Evolutionary conservation across 2,329 filamentous ascomycete genomes (phyloP).

Genomic region (Stagonosporopsis tanaceti): DNA sequence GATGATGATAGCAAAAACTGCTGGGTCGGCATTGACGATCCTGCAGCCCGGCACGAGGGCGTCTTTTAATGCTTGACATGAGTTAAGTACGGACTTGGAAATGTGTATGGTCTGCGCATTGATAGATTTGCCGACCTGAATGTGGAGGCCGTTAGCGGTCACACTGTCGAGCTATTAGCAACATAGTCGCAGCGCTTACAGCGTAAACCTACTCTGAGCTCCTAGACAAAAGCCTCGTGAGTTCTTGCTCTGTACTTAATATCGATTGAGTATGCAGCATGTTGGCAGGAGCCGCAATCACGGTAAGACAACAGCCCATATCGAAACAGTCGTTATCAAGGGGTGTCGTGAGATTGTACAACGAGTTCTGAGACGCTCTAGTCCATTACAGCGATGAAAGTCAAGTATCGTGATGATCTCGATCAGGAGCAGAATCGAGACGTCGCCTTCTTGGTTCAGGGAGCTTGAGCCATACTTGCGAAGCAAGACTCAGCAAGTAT

Average conservation of each 20-base stretch:
- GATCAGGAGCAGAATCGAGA: not conserved
- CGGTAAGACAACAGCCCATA: not conserved
- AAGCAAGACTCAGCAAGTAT: not conserved
- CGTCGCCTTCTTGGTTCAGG: not conserved
- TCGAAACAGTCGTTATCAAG: not conserved
- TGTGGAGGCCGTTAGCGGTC: not conserved
- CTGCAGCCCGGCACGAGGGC: slow-evolving; percentile 1
- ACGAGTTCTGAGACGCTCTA: not conserved
- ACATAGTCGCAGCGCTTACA: not conserved
- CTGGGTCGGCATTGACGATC: slow-evolving; percentile 5
- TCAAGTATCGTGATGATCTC: not conserved
- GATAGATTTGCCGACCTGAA: not conserved
- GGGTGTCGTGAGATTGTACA: not conserved
- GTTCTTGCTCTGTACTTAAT: not conserved
- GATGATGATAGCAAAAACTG: slow-evolving; percentile 7
- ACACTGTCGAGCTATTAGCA: not conserved
- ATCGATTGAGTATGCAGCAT: not conserved
- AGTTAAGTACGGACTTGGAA: not conserved
- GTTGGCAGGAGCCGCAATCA: not conserved
- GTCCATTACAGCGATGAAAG: not conserved
- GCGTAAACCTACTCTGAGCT: not conserved
- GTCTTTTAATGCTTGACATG: not conserved
- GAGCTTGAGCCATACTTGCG: too few relatives aligned
- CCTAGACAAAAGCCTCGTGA: not conserved
- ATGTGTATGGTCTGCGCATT: not conserved